Evolutionary conservation across 2,329 filamentous ascomycete genomes (phyloP), one percentile per base, ranked within the genome.

Genomic region (Cryphonectria radicalis): DNA sequence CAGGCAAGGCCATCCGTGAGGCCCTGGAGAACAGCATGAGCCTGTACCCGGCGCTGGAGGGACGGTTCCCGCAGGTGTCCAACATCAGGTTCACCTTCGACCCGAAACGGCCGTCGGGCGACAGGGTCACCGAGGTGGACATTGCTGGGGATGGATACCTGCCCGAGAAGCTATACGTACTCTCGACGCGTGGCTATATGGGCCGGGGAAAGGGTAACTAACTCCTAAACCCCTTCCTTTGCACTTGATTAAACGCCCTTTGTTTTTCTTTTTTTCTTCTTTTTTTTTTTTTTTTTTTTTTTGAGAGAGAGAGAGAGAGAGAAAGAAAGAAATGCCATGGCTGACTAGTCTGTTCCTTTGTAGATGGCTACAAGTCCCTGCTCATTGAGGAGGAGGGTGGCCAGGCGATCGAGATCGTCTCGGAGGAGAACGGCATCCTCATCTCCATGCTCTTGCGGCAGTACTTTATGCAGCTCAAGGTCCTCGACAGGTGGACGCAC

Each of bases 171-270:
- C 84, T 89, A 53, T 97, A 97, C 77, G 86, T 87, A 0, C 84
- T 97, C 3, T 92, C 91, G 11, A 98, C 94, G 0, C 84, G 94
- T 70, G 94, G 93, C 0, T 98, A 97, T 78, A 97, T 97, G 94
- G 91, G 88, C 4, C 88, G 93, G 50, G 94, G 94, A 28, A 96
- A 95, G 80, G 84, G 84, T 85, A 72, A 68, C 77, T 71, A 1
- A 50, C 22, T 11, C 1, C 8, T 4, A 40, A 11, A 7, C n/a
- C n/a, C 22, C 32, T 40, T 28, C 17, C 25, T n/a, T 17, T 22
- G 17, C 3, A 19, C 59, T 22, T 42, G 7, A 32, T 8, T 3
- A 55, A 2, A 32, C 13, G 37, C 37, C 25, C 22, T 40, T 32
- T n/a, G n/a, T n/a, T n/a, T n/a, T n/a, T n/a, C n/a, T n/a, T n/a